phyloP scores from a whole-genome alignment of 1,284 basidiomycete genomes.

The Melampsora americana region DNA sequence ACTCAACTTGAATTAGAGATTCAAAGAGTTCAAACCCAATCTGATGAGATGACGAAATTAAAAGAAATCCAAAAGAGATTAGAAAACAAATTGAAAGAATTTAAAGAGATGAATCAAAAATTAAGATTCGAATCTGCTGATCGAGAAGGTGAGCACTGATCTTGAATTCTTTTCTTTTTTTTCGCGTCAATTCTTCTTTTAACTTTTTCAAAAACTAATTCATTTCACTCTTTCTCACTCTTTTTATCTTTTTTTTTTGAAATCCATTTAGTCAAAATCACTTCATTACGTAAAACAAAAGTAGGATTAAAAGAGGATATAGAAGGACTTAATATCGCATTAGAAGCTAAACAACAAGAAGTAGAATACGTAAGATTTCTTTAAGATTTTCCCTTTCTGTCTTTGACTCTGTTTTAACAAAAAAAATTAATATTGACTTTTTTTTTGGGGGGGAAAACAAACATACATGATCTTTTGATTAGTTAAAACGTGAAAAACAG shows the following conservation, averaged over 20 bases:
- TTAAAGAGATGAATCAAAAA: constrained; percentile 30
- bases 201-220: background rate
- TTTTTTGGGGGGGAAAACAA: background rate
- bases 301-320: constrained; percentile 45
- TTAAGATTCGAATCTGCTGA: constrained; percentile 45
- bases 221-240: background rate
- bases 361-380: constrained; percentile 20
- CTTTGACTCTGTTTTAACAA: background rate
- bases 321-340: constrained; percentile 46
- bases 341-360: constrained; percentile 48
- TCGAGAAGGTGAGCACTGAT: constrained; percentile 38
- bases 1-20: background rate
- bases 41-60: background rate
- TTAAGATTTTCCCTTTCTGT: background rate
- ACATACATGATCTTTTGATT: too few relatives aligned
- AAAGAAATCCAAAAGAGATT: constrained; percentile 20
- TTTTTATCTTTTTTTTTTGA: background rate
- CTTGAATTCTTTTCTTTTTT: background rate
- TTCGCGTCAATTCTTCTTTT: too few relatives aligned
- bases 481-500: background rate
- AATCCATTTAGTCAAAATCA: constrained; percentile 29
- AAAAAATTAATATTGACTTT: background rate
- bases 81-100: constrained; percentile 1
- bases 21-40: background rate
- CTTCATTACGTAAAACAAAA: constrained; percentile 32